Evolutionary conservation across 306 rosid genomes (phyloP).

Genomic region (Astragalus membranaceus): DNA sequence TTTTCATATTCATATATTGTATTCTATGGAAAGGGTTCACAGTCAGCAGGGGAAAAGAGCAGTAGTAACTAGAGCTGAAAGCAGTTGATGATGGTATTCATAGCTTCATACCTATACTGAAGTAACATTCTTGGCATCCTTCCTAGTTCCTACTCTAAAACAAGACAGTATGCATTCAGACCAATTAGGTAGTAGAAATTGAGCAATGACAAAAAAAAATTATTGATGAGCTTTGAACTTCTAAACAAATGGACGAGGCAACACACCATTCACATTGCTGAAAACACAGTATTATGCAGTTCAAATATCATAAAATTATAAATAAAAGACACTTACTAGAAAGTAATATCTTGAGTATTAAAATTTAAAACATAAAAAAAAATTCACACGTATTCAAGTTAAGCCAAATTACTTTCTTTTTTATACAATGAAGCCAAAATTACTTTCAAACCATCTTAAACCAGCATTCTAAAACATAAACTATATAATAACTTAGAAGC

Average conservation of each 20-base stretch:
- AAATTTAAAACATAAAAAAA: neutral
- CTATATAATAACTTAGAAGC: neutral
- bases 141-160: neutral
- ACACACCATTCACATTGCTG: neutral
- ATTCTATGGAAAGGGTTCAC: neutral
- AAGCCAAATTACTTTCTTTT: neutral
- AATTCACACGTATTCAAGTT: neutral
- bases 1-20: neutral
- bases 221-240: neutral
- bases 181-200: conserved; percentile 1
- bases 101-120: neutral
- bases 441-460: neutral
- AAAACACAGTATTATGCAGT: too few species aligned
- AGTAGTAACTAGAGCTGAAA: neutral
- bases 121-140: neutral
- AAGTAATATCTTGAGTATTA: too few species aligned
- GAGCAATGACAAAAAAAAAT: neutral
- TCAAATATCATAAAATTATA: too few species aligned
- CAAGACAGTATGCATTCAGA: neutral
- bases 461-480: neutral
- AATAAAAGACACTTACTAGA: too few species aligned
- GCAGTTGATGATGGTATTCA: neutral
- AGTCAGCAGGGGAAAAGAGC: neutral
- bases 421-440: neutral
- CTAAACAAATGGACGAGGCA: neutral